Evolutionary conservation across 176 grass and related monocot species (phyloP).

Genomic region (Areca catechu): DNA sequence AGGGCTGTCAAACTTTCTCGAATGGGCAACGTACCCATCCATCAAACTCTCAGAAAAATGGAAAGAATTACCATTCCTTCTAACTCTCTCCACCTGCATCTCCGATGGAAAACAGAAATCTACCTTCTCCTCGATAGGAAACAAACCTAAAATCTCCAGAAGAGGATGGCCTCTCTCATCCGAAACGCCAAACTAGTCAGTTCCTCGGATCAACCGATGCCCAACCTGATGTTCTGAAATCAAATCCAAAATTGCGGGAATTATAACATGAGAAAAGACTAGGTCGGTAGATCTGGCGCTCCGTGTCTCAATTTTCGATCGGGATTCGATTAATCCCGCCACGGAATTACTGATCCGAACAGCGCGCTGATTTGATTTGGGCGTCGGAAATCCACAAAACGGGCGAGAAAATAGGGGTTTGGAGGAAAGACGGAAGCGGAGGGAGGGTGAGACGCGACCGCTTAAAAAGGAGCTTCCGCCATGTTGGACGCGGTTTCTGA

Average conservation of each 20-base stretch:
- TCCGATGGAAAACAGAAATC: not conserved
- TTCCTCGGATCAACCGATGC: not conserved
- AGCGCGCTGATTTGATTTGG: conserved; percentile 3
- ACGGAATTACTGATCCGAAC: conserved; percentile 16
- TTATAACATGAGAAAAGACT: conserved; percentile 17
- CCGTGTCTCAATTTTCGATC: not conserved
- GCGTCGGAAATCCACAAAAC: not conserved
- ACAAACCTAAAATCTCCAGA: conserved; percentile 31
- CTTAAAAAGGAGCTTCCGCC: conserved; percentile 7
- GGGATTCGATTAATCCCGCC: too few relatives aligned
- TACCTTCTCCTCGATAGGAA: conserved; percentile 10
- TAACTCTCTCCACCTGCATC: conserved; percentile 16
- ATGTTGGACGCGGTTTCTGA: conserved; percentile 40
- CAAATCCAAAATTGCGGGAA: not conserved
- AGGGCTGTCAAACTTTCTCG: conserved; percentile 44
- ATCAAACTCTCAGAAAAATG: conserved; percentile 37
- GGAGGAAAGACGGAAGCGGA: not conserved
- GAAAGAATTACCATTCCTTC: conserved; percentile 16
- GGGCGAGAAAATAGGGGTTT: not conserved
- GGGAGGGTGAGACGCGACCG: not conserved
- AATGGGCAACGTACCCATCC: conserved; percentile 14
- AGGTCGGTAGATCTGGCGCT: conserved; percentile 19
- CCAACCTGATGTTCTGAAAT: conserved; percentile 5
- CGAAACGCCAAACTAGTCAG: not conserved
- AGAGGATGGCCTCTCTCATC: conserved; percentile 58